phyloP scores from a whole-genome alignment of 2,329 filamentous ascomycete genomes.

The Fusarium agapanthi region DNA sequence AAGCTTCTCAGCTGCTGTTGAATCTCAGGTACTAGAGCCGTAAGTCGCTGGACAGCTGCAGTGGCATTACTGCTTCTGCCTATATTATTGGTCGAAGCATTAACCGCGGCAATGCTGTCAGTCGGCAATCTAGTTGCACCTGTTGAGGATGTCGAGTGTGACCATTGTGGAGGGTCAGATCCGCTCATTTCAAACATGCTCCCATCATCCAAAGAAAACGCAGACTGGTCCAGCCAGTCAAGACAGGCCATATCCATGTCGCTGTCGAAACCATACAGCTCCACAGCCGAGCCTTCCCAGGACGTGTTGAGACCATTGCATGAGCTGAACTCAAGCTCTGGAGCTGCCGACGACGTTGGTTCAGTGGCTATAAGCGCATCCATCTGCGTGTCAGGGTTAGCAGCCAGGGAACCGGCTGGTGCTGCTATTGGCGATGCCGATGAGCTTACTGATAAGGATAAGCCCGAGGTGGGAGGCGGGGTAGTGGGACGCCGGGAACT shows the following conservation, averaged over 20 bases:
- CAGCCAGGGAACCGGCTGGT: neutral
- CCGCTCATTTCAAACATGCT: neutral
- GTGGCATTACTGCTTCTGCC: neutral
- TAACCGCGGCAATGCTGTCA: neutral
- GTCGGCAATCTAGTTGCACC: neutral
- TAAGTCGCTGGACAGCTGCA: neutral
- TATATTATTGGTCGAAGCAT: neutral
- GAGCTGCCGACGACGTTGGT: neutral
- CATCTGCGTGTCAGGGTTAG: neutral
- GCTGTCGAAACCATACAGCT: neutral
- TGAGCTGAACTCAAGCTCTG: neutral
- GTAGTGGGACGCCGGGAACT: neutral
- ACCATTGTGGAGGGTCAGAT: neutral
- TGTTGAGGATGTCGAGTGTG: neutral
- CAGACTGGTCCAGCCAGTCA: neutral
- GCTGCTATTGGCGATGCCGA: neutral
- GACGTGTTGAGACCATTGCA: neutral
- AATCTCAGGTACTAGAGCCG: neutral
- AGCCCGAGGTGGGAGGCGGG: neutral
- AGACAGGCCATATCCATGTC: neutral
- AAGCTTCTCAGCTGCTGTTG: neutral
- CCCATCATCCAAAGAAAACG: neutral
- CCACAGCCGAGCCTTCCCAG: neutral
- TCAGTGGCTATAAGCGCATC: neutral
- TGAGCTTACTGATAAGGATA: neutral